Conservation (phyloP, 495 filamentous ascomycete species). For the Penicillium psychrofluorescens region DNA sequence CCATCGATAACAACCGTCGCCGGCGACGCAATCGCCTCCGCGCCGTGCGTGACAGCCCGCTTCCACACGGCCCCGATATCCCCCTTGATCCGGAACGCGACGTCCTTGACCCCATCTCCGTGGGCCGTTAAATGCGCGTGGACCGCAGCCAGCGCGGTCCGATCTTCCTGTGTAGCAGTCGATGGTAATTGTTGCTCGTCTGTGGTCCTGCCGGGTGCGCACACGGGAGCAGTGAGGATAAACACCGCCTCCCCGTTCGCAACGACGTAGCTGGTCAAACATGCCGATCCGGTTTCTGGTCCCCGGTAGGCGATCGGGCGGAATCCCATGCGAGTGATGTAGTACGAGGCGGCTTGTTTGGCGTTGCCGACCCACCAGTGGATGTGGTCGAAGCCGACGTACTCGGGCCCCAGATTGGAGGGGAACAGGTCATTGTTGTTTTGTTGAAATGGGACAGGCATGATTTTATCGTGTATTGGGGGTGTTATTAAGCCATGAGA, state of each 20-base stretch:
- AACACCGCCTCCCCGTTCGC: conserved; percentile 62
- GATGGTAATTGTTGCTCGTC: background rate
- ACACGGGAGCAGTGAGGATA: conserved; percentile 67
- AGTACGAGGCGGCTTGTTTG: conserved; percentile 75
- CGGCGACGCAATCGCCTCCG: conserved; percentile 50
- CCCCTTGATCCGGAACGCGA: conserved; percentile 68
- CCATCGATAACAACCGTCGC: conserved; percentile 26
- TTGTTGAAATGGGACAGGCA: too few relatives aligned
- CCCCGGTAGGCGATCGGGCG: conserved; percentile 64
- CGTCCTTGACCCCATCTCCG: conserved; percentile 78
- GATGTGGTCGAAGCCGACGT: conserved; percentile 72
- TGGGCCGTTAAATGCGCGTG: conserved; percentile 62
- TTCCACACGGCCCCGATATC: conserved; percentile 60
- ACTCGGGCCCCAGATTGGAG: conserved; percentile 26
- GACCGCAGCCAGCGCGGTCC: conserved; percentile 50
- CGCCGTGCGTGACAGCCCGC: conserved; percentile 56
- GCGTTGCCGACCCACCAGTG: conserved; percentile 85
- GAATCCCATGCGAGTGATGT: conserved; percentile 70
- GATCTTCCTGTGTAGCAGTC: conserved; percentile 26
- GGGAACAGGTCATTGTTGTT: conserved; percentile 12
- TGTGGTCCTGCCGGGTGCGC: conserved; percentile 31
- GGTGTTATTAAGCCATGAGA: too few relatives aligned
- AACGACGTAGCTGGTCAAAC: conserved; percentile 65
- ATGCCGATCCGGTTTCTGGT: conserved; percentile 69
- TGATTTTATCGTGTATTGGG: too few relatives aligned